Base-by-base conservation (phyloP, 345 rosid genomes). In the Gossypium bickii region DNA sequence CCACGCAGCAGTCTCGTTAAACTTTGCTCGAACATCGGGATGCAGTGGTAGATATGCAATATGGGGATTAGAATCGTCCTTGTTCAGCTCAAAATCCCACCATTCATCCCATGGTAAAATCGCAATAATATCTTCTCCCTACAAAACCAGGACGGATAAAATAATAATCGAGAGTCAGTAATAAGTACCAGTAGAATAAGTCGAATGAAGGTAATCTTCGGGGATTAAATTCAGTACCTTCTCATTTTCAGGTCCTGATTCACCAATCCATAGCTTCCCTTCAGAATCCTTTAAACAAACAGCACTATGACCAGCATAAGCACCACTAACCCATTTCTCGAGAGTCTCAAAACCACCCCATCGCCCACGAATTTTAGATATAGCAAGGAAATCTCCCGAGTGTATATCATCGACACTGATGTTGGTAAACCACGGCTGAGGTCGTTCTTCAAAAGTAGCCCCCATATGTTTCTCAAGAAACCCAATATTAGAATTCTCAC, bases 291-390 rank as follows among this genome's bases (percentile, higher is more conserved):
- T 89, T 27, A 95, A 81, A 78, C 97, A 95, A 78, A 95, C 82
- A 83, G 99, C 97, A 74, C 83, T 72, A 81, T 95, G 99, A 71
- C 99, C 98, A 82, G 98, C 99, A 85, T 91, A 95, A 43, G 99
- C 82, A 77, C 99, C 99, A 61, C 94, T 95, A 41, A 95, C 99
- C 99, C 99, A 95, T 86, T 95, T 95, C 90, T 95, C 98, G 52
- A 95, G 79, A 38, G 98, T 93, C 87, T 95, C 98, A 82, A 95
- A 95, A 67, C 97, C 99, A 79, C 94, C 97, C 97, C 94, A 92
- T 63, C 94, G 83, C 9, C 93, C 97, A 73, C 97, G 93, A 75
- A 92, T 92, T 80, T 96, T 96, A 27, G 99, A 96, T 71, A 96
- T 78, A 13, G 92, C 99, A 70, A 96, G 88, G 58, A 96, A 85